phyloP scores from a whole-genome alignment of 441 rosid species.

The Isatis lusitanica region DNA sequence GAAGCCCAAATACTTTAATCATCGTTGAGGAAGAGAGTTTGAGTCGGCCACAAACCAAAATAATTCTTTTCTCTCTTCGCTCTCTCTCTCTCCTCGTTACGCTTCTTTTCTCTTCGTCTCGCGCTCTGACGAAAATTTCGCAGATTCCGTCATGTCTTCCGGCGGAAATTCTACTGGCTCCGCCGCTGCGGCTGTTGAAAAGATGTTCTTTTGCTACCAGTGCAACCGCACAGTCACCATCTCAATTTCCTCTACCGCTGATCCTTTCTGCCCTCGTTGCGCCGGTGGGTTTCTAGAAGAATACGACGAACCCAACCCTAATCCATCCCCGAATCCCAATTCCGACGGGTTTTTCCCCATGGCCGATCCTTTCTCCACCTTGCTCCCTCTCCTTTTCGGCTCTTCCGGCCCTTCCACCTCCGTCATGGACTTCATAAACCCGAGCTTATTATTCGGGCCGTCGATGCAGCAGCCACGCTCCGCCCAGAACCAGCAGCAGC shows the following conservation, averaged over 20 bases:
- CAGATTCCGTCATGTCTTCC: conserved; percentile 45
- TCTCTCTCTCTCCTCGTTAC: background rate
- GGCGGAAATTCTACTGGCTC: conserved; percentile 36
- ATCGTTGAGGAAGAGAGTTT: background rate
- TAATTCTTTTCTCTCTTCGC: background rate
- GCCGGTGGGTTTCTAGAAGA: conserved; percentile 55
- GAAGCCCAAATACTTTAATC: background rate
- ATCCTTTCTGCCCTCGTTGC: conserved; percentile 52
- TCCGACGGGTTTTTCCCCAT: conserved; percentile 24
- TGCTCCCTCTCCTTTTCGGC: conserved; percentile 37
- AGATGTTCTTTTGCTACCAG: conserved; percentile 49
- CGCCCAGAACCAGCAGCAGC: background rate
- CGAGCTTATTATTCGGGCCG: conserved; percentile 34
- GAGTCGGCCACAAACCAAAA: conserved; percentile 24
- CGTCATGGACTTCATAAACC: conserved; percentile 30
- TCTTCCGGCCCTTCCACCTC: conserved; percentile 30
- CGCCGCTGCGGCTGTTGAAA: conserved; percentile 27
- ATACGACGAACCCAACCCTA: conserved; percentile 39
- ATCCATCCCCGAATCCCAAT: conserved; percentile 20
- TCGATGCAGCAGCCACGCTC: conserved; percentile 19
- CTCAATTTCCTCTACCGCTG: conserved; percentile 41
- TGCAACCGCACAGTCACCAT: conserved; percentile 51
- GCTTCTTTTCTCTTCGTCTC: conserved; percentile 13
- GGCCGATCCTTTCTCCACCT: conserved; percentile 38
- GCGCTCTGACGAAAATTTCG: conserved; percentile 20